These are phyloP conservation scores for Miscanthus lutarioriparius DNA, from an alignment of 176 grass and related monocot genomes.

Conservation along the genomic window DNA sequence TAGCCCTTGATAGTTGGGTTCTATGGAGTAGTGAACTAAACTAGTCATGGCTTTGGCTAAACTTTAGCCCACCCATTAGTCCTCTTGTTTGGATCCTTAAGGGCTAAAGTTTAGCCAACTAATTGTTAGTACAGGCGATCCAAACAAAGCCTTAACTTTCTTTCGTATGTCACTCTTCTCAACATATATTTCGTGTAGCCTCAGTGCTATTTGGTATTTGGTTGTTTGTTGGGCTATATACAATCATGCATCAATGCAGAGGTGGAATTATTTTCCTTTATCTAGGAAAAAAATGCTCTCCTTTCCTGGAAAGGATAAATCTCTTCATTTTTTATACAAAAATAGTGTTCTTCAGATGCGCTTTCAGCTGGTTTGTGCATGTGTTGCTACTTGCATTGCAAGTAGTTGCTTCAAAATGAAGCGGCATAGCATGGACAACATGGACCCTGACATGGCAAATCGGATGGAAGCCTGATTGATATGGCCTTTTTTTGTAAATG, in stretches of 20 bases:
- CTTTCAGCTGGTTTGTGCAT: not conserved
- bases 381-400: not conserved
- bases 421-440: not conserved
- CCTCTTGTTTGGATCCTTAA: too few species aligned
- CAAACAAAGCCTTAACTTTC: too few species aligned
- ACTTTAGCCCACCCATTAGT: too few species aligned
- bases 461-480: conserved; percentile 22
- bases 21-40: too few species aligned
- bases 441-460: not conserved
- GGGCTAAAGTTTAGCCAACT: too few species aligned
- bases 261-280: not conserved
- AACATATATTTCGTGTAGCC: too few species aligned
- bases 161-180: too few species aligned
- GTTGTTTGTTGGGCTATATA: too few species aligned
- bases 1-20: too few species aligned
- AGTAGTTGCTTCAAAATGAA: not conserved
- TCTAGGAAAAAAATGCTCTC: not conserved
- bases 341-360: not conserved
- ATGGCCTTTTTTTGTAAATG: not conserved
- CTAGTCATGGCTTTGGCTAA: too few species aligned
- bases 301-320: not conserved
- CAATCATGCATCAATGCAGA: not conserved
- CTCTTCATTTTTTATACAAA: not conserved
- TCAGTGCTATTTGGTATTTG: too few species aligned
- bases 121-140: too few species aligned